Percentiles rank a stretch among this genome's conserved stretches.
Conservation (phyloP, 2,329 filamentous ascomycete genomes). For the Ascochyta rabiei region DNA sequence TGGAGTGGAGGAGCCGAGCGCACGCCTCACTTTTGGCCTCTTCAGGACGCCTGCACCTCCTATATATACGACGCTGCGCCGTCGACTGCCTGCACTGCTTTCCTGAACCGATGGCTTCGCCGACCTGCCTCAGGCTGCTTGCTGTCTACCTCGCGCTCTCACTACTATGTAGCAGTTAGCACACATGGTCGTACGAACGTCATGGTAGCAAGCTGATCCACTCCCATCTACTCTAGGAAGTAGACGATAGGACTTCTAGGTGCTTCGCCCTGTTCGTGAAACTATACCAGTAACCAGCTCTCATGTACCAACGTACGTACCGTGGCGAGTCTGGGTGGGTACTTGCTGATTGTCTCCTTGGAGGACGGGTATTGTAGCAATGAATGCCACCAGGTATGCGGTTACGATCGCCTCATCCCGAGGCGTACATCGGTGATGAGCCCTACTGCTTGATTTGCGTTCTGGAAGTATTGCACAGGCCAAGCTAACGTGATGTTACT, state of each 20-base stretch:
- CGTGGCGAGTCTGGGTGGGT: neutral
- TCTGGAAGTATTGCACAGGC: neutral
- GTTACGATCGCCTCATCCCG: neutral
- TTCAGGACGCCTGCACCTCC: neutral
- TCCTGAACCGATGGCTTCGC: neutral
- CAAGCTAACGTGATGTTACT: neutral
- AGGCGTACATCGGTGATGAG: neutral
- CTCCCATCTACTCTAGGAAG: neutral
- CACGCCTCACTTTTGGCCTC: neutral
- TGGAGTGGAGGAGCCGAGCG: neutral
- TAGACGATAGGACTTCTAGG: neutral
- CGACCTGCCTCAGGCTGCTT: neutral
- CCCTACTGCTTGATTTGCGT: neutral
- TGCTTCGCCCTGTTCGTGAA: neutral
- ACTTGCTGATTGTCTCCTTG: neutral
- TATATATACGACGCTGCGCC: neutral
- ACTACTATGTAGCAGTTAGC: conserved; percentile 2
- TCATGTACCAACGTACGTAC: neutral
- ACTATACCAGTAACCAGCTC: neutral
- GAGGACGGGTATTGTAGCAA: neutral
- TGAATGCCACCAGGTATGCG: neutral
- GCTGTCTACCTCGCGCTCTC: neutral
- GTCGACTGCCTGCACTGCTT: neutral
- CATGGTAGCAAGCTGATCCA: neutral
- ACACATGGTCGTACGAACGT: conserved; percentile 6